These are phyloP conservation scores for Teratosphaeria destructans DNA, from an alignment of 2,329 filamentous ascomycete species.

Conservation along the genomic window DNA sequence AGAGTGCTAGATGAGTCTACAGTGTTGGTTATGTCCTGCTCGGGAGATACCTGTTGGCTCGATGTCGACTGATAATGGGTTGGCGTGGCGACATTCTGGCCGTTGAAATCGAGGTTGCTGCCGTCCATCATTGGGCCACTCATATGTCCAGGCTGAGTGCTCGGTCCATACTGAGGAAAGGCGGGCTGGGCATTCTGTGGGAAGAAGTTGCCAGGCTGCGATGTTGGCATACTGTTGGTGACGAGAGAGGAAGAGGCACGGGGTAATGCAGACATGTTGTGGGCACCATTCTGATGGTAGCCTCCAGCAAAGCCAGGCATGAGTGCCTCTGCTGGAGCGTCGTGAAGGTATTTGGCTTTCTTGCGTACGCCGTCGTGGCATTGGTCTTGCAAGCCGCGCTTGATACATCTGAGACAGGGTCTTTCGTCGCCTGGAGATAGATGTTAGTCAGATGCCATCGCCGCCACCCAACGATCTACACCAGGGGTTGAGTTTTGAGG, in stretches of 20 bases:
- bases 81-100: conserved; percentile 50
- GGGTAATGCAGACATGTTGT: conserved; percentile 11
- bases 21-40: conserved; percentile 38
- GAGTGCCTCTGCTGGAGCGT: conserved; percentile 81
- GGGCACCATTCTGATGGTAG: conserved; percentile 36
- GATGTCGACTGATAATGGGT: conserved; percentile 56
- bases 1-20: conserved; percentile 33
- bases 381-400: conserved; percentile 77
- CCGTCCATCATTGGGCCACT: conserved; percentile 32
- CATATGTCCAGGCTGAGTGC: conserved; percentile 24
- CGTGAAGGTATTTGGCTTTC: conserved; percentile 97
- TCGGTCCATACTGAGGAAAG: conserved; percentile 31
- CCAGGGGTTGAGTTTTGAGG: background rate
- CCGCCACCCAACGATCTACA: conserved; percentile 7
- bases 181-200: conserved; percentile 25
- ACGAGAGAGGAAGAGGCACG: conserved; percentile 3
- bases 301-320: conserved; percentile 71
- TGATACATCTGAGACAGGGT: conserved; percentile 87
- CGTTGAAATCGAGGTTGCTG: conserved; percentile 42
- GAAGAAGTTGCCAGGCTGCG: conserved; percentile 33
- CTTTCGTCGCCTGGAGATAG: conserved; percentile 70
- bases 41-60: conserved; percentile 38
- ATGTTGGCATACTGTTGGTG: conserved; percentile 10
- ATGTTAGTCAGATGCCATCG: conserved; percentile 18
- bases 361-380: conserved; percentile 96